Evolutionary conservation across 352 stramenopile genomes (phyloP).

Genomic region (Phytopythium mirpurense): DNA sequence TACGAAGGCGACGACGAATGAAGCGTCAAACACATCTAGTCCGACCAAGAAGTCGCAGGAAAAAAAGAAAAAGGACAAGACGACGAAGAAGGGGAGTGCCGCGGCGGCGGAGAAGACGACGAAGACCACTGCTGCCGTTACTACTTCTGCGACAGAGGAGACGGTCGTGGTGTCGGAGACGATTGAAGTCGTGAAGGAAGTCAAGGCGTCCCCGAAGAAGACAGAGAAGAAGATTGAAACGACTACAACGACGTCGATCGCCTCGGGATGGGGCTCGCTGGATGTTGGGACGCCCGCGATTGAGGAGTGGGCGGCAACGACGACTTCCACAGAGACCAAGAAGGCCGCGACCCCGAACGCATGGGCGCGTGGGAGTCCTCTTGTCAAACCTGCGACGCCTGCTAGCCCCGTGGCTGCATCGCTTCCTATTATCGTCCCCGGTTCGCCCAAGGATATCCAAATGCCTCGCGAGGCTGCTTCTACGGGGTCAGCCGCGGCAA

Average conservation of each 20-base stretch:
- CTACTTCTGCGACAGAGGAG: constrained; percentile 1
- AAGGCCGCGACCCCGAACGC: constrained; percentile 53
- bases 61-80: constrained; percentile 36
- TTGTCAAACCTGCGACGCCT: constrained; percentile 24
- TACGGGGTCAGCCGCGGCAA: constrained; percentile 27
- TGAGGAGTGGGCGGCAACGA: constrained; percentile 48
- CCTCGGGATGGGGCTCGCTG: constrained; percentile 53
- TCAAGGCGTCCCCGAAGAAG: constrained; percentile 22
- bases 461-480: constrained; percentile 24
- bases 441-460: constrained; percentile 65
- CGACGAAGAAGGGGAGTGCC: constrained; percentile 13
- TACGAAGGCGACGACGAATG: neutral
- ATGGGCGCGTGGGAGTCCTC: constrained; percentile 55
- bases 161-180: constrained; percentile 19
- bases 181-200: constrained; percentile 22
- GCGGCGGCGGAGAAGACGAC: neutral
- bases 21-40: constrained; percentile 11
- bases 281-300: constrained; percentile 64
- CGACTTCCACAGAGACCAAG: constrained; percentile 39
- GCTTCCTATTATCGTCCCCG: constrained; percentile 43
- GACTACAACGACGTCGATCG: constrained; percentile 31
- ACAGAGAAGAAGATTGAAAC: constrained; percentile 14
- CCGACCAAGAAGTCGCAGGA: constrained; percentile 45
- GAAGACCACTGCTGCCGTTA: constrained; percentile 2
- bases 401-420: constrained; percentile 30